phyloP scores from a whole-genome alignment of 2,329 filamentous ascomycete genomes.

The Biscogniauxia sp. region DNA sequence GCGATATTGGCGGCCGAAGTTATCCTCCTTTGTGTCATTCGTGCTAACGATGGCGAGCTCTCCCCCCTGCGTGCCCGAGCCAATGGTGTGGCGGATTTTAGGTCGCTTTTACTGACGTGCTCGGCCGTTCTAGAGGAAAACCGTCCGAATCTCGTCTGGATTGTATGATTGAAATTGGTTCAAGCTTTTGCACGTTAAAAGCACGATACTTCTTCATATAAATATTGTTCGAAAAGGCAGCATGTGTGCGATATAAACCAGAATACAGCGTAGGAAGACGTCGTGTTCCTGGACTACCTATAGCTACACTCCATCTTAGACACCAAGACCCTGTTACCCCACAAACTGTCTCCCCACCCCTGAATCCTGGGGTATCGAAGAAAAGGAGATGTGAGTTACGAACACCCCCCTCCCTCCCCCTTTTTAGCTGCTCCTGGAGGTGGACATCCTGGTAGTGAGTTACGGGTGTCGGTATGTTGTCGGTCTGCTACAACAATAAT shows the following conservation, averaged over 20 bases:
- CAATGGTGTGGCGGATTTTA: slow-evolving; percentile 5
- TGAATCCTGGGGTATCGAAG: too few species aligned
- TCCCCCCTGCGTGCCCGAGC: slow-evolving; percentile 14
- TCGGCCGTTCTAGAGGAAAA: not conserved
- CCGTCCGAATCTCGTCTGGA: not conserved
- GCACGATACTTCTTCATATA: not conserved
- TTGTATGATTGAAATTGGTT: not conserved
- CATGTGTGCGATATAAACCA: not conserved
- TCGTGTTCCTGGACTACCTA: not conserved
- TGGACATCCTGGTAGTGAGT: not conserved
- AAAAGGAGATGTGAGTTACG: not conserved
- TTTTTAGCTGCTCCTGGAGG: not conserved
- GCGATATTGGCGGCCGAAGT: not conserved
- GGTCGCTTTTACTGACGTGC: slow-evolving; percentile 5
- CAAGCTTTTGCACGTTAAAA: not conserved
- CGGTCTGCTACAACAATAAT: not conserved
- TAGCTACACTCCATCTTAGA: not conserved
- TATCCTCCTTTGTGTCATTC: slow-evolving; percentile 7
- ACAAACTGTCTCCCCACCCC: not conserved
- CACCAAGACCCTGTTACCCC: not conserved
- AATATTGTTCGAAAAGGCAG: not conserved
- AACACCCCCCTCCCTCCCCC: not conserved
- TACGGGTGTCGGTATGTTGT: not conserved
- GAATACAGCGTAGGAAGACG: not conserved
- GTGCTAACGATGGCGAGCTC: slow-evolving; percentile 22